Base-by-base conservation (phyloP, 1,284 basidiomycete genomes). In the Ustilago curta region DNA sequence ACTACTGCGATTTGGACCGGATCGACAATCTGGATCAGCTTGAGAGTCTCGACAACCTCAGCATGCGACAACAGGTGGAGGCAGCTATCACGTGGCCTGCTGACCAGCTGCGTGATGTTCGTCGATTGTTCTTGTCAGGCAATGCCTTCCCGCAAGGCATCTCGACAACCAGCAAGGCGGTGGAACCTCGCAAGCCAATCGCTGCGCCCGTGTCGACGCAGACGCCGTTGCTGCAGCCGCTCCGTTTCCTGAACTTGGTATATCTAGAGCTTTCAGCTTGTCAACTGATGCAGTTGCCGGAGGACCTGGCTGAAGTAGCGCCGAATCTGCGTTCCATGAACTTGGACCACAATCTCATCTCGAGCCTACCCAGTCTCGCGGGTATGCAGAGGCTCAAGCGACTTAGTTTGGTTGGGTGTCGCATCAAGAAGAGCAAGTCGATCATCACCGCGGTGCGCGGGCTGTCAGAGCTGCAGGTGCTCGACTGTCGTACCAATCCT, bases 261-360 rank as follows among this genome's bases (percentile, higher is more conserved):
- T 98, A 98, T 87, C 88, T 99, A 78, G 96, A 99, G 86, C 88
- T 94, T 40, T 94, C 95, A 12, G 93, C 91, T 48, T 99, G 97
- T 85, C 90, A 93, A 68, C 88, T 99, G 62, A 91, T 90, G 29
- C 82, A 84, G 47, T 89, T 97, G 59, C 94, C 96, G 4, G 78
- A 86, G 59, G 88, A 90, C 40, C 87, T 98, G 67, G 88, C 89
- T 39, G 82, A 84, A 42, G 86, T 92, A 52, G 87, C 91, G 49
- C 96, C 96, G 25, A 97, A 97, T 85, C 87, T 99, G 77, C 91
- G 95, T 63, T 91, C 92, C 66, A 88, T 99, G 83, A 98, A 98
- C 87, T 42, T 82, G 43, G 83, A 84, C 53, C 79, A 84, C 75
- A 84, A 83, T 43, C 70, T 75, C 37, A 69, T 84, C 45, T 60